Base-by-base conservation (phyloP, 2,329 filamentous ascomycete species). In the Mycosphaerella arachidis region DNA sequence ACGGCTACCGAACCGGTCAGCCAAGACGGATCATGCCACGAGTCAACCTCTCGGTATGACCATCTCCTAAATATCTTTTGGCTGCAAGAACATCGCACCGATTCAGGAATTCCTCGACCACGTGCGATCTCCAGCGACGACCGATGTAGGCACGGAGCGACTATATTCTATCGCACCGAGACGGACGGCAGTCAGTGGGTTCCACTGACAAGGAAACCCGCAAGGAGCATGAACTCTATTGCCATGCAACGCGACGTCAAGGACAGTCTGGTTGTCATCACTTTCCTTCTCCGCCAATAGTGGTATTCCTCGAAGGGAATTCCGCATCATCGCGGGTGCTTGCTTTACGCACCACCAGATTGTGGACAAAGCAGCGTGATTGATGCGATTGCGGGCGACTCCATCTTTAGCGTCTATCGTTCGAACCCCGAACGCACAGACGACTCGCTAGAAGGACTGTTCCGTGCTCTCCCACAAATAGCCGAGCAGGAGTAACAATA, bases 341-440 rank as follows among this genome's bases (percentile, higher is more conserved):
- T 97, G 57, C 86, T 97, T 37, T 97, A 97, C 74, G 93, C 94
- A 1, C 94, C 93, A 51, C 94, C 94, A 6, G 94, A 94, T 76
- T 97, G 94, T 18, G 93, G 93, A 74, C 97, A 99, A 82, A 97
- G 93, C 0, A 88, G 97, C 33, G 97, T 93, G 76, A 92, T 93
- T 48, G 86, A 92, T 82, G 93, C 93, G 29, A 92, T 97, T 35
- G 93, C 94, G 72, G 97, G 97, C 80, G 82, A 94, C 79, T 97
- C 92, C 66, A 96, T 97, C 74, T 97, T 97, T 75, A 86, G 93
- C 74, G 92, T 97, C 72, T 97, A 97, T 74, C 92, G 94, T 66
- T 94, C 90, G 70, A 92, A 97, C 75, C 79, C 97, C 70, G 92
- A 96, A 4, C 92, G 97, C 78, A 97, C 97, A 73, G 94, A 94